These are phyloP conservation scores for Clitoria ternatea DNA, from an alignment of 306 rosid genomes.

Conservation along the genomic window DNA sequence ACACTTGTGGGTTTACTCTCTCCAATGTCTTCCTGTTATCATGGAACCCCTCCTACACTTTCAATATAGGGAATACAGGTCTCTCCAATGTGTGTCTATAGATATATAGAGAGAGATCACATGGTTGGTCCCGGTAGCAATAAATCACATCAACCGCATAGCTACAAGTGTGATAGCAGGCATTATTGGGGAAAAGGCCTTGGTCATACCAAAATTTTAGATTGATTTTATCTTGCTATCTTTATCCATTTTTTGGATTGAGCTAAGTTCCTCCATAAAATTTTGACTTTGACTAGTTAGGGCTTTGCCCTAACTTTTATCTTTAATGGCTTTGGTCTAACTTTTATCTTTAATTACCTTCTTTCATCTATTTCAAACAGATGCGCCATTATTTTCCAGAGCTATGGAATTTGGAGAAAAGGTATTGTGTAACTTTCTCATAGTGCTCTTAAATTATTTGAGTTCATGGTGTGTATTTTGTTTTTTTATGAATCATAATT, in stretches of 20 bases:
- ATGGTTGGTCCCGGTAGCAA: not conserved
- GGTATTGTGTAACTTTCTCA: conserved; percentile 39
- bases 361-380: conserved; percentile 41
- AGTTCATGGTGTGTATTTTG: not conserved
- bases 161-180: not conserved
- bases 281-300: not conserved
- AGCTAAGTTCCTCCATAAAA: not conserved
- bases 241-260: not conserved
- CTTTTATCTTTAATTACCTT: conserved; percentile 13
- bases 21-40: too few relatives aligned
- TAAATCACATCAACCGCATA: not conserved
- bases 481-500: not conserved
- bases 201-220: not conserved
- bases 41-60: too few relatives aligned
- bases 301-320: conserved; percentile 7
- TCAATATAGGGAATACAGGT: not conserved
- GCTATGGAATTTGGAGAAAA: conserved; percentile 80
- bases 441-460: conserved; percentile 9
- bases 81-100: too few relatives aligned
- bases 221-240: not conserved
- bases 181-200: not conserved
- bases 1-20: too few relatives aligned
- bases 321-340: conserved; percentile 13
- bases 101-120: not conserved
- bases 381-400: conserved; percentile 75